These are phyloP conservation scores for Pyrenula massariospora DNA, from an alignment of 495 filamentous ascomycete species.

Conservation along the genomic window DNA sequence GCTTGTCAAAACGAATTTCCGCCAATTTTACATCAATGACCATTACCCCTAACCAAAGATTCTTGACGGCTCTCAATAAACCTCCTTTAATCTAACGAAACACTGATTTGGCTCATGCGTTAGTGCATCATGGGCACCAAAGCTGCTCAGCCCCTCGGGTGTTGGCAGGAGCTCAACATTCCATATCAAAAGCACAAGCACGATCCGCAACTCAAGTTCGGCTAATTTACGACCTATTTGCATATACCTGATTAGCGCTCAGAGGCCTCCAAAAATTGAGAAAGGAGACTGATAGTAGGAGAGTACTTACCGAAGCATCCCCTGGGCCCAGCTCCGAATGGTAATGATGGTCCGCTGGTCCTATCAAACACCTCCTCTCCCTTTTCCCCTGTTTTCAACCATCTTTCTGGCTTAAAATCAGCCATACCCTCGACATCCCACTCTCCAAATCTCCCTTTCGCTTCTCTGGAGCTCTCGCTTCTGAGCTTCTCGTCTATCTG, in stretches of 20 bases:
- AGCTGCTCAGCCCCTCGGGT: neutral
- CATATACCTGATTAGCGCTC: neutral
- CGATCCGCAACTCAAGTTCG: slow-evolving; percentile 17
- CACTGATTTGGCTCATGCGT: neutral
- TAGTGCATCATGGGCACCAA: neutral
- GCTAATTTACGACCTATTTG: slow-evolving; percentile 8
- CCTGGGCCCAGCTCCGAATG: slow-evolving; percentile 18
- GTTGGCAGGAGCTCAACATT: slow-evolving; percentile 18
- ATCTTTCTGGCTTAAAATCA: slow-evolving; percentile 19
- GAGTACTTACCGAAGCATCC: slow-evolving; percentile 24
- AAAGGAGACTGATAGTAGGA: too few species aligned
- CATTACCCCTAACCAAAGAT: neutral
- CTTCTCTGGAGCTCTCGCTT: slow-evolving; percentile 9
- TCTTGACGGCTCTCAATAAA: neutral
- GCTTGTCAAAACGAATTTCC: too few species aligned
- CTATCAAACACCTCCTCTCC: slow-evolving; percentile 14
- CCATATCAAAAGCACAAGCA: slow-evolving; percentile 23
- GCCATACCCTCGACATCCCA: slow-evolving; percentile 11
- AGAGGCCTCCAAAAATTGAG: too few species aligned
- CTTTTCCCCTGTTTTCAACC: slow-evolving; percentile 9
- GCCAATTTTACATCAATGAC: too few species aligned
- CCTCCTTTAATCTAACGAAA: neutral
- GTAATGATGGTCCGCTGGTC: slow-evolving; percentile 14
- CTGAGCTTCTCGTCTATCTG: slow-evolving; percentile 16
- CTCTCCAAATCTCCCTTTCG: slow-evolving; percentile 7